Percentiles rank a stretch among this genome's conserved stretches.
phyloP scores from a whole-genome alignment of 306 rosid species.

The Pterocarpus santalinus region DNA sequence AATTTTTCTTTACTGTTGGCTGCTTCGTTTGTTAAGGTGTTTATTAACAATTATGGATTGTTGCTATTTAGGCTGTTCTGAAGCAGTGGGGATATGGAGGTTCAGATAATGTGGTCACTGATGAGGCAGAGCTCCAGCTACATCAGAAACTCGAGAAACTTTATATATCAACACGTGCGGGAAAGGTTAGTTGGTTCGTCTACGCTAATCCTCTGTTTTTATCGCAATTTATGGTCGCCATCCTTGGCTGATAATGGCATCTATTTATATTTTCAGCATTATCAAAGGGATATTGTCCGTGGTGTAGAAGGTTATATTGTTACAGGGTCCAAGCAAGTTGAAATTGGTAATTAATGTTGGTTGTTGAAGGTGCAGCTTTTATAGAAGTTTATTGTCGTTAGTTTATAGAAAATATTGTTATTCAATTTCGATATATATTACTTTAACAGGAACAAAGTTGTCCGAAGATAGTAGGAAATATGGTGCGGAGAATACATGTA shows the following conservation, averaged over 20 bases:
- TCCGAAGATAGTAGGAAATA: constrained; percentile 97
- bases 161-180: constrained; percentile 94
- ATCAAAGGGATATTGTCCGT: constrained; percentile 96
- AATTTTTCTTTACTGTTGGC: not conserved
- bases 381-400: constrained; percentile 10
- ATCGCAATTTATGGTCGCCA: not conserved
- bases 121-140: constrained; percentile 74
- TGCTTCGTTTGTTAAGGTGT: not conserved
- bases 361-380: constrained; percentile 26
- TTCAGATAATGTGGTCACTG: constrained; percentile 79
- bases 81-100: constrained; percentile 93
- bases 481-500: constrained; percentile 91
- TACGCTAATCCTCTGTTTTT: constrained; percentile 19
- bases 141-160: constrained; percentile 93
- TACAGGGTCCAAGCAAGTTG: constrained; percentile 95
- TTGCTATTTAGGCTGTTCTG: constrained; percentile 77
- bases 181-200: constrained; percentile 69
- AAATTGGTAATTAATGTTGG: constrained; percentile 70
- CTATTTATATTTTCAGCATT: constrained; percentile 68
- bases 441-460: constrained; percentile 81
- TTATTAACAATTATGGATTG: constrained; percentile 41
- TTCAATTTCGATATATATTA: constrained; percentile 40
- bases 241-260: constrained; percentile 33
- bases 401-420: constrained; percentile 26
- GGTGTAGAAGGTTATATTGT: constrained; percentile 95